Evolutionary conservation across 2,329 filamentous ascomycete species (phyloP).

Genomic region (Thelonectria rubi): DNA sequence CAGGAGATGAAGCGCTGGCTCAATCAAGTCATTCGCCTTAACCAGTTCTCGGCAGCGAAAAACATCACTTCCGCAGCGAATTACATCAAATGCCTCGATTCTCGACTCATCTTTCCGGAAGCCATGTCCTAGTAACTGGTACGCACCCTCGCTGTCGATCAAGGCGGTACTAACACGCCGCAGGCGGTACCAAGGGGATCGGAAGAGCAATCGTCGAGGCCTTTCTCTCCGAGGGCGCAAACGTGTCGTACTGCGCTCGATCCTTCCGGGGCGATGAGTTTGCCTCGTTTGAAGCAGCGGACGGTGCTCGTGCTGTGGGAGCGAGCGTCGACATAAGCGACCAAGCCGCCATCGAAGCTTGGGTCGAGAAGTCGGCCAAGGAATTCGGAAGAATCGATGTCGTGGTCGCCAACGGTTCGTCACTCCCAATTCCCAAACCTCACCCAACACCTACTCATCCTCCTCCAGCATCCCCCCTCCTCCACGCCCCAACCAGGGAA

Average conservation of each 20-base stretch:
- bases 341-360: constrained; percentile 23
- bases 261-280: constrained; percentile 35
- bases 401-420: constrained; percentile 38
- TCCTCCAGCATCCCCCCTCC: constrained; percentile 26
- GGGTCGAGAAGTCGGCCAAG: constrained; percentile 30
- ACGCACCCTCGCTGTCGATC: background rate
- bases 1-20: too few relatives aligned
- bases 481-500: constrained; percentile 20
- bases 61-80: background rate
- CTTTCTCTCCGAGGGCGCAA: constrained; percentile 39
- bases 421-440: background rate
- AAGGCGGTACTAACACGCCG: background rate
- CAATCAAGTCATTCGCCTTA: too few relatives aligned
- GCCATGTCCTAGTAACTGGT: constrained; percentile 25
- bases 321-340: constrained; percentile 36
- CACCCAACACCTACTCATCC: background rate
- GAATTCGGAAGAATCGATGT: constrained; percentile 37
- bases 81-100: constrained; percentile 21
- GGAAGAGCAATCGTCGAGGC: constrained; percentile 34
- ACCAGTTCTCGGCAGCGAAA: too few relatives aligned
- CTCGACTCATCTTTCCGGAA: constrained; percentile 26
- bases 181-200: constrained; percentile 41
- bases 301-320: constrained; percentile 31
- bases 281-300: constrained; percentile 11
- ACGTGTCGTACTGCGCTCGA: constrained; percentile 42